Base-by-base conservation (phyloP, 2,329 filamentous ascomycete species). In the Ophiostoma sp. region DNA sequence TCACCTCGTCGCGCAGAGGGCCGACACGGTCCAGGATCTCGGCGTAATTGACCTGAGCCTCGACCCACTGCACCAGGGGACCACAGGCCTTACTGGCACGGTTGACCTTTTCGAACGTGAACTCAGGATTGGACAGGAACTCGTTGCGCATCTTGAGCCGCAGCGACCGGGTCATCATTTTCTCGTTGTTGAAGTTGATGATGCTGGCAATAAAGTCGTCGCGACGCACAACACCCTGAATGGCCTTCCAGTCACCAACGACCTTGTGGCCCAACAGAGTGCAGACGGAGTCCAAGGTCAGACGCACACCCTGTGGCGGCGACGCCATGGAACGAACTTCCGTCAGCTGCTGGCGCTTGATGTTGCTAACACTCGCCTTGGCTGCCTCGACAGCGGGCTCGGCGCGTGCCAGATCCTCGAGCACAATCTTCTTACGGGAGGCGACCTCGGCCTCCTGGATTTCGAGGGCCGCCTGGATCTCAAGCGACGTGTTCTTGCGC, bases 141-240 rank as follows among this genome's bases (percentile, higher is more conserved):
- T 98, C 94, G 74, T 91, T 93, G 78, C 93, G 91, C 95, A 99
- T 98, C 86, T 94, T 97, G 77, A 89, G 86, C 69, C 96, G 89
- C 77, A 96, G 87, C 33, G 85, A 84, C 78, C 90, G 92, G 19
- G 95, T 99, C 95, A 99, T 98, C 82, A 96, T 92, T 80, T 87
- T 91, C 82, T 96, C 95, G 79, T 98, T 99, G 85, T 98, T 93
- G 80, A 98, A 99, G 81, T 94, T 94, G 82, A 98, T 93, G 79
- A 99, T 99, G 83, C 93, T 98, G 68, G 94, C 93, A 82, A 99
- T 98, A 83, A 99, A 99, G 80, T 98, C 95, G 79, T 98, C 96
- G 73, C 90, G 90, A 78, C 95, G 93, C 74, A 99, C 90, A 75
- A 98, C 92, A 70, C 88, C 91, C 81, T 97, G 93, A 74, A 98